Base-by-base conservation (phyloP, 495 filamentous ascomycete genomes). In the Hypoxylon cercidicola region DNA sequence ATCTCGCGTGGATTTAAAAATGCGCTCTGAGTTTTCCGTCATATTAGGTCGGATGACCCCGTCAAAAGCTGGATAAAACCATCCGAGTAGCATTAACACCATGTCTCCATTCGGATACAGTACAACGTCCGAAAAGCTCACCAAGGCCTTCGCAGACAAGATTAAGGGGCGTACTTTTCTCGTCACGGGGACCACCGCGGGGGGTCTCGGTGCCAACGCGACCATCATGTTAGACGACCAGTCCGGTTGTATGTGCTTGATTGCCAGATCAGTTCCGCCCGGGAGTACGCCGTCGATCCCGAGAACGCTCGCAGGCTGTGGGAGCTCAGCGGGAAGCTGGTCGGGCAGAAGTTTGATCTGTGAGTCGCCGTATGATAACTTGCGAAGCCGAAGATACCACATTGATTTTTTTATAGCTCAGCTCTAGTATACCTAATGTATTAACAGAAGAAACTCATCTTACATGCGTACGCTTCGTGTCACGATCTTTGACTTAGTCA, bases 141-240 rank as follows among this genome's bases (percentile, higher is more conserved):
- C 74, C 41, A 72, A 79, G 64, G 79, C 78, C 10, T 72, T 85
- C n/a, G 67, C 66, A 3, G 75, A 71, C 49, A 74, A 75, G 1
- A 56, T 70, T 55, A 66, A 67, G 39, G 68, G 59, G 3, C 64
- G 64, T n/a, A 68, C 53, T 7, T 66, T 83, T 54, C 71, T 84
- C 13, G 77, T 84, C 25, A 86, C 84, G 13, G 84, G 85, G 23
- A 74, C 80, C 10, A 78, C 75, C 10, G 64, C 73, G 3, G 69
- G 69, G 4, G 75, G 77, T 7, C 71, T 87, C 12, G 85, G 83
- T 3, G 76, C 71, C 37, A 64, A 71, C 18, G 76, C 77, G 9
- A 81, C 79, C 41, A 59, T 73, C 41, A 65, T 78, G 5, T 70
- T 85, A 1, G 50, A 61, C 9, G 61, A 53, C 32, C 41, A 37